Evolutionary conservation across 2,329 filamentous ascomycete species (phyloP).

Genomic region (Monosporascus cannonballus): DNA sequence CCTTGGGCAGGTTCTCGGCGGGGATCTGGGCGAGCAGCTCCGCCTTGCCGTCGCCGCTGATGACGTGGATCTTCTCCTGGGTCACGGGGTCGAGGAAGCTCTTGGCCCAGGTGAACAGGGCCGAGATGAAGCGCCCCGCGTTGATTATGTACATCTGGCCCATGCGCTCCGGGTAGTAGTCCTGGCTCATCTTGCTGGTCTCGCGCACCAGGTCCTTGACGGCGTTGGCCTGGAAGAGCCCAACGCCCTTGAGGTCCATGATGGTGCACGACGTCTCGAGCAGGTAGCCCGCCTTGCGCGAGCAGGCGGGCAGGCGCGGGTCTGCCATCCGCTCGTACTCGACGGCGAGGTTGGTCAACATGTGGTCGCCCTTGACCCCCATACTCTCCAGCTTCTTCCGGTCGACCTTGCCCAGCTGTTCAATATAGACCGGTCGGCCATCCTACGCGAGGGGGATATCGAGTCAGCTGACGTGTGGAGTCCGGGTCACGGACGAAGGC

Average conservation of each 20-base stretch:
- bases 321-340: conserved; percentile 97
- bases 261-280: conserved; percentile 98
- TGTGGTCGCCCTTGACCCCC: conserved; percentile 75
- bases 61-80: conserved; percentile 89
- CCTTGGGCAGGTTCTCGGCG: conserved; percentile 80
- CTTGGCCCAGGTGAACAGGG: conserved; percentile 81
- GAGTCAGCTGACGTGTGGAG: conserved; percentile 34
- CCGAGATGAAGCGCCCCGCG: conserved; percentile 89
- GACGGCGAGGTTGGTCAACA: conserved; percentile 92
- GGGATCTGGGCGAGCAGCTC: conserved; percentile 82
- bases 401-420: conserved; percentile 91
- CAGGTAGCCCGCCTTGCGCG: conserved; percentile 80
- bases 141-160: conserved; percentile 98
- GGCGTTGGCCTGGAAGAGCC: conserved; percentile 69
- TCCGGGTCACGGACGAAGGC: neutral
- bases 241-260: conserved; percentile 96
- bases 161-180: conserved; percentile 97
- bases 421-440: conserved; percentile 94
- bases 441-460: conserved; percentile 50
- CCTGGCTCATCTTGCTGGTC: conserved; percentile 86
- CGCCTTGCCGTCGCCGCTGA: conserved; percentile 74
- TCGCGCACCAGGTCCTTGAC: conserved; percentile 85
- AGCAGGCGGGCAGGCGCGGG: conserved; percentile 89
- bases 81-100: conserved; percentile 95
- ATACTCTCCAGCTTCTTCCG: conserved; percentile 87